Evolutionary conservation across 805 yeast species (phyloP).

Genomic region (Wickerhamiella brachini): DNA sequence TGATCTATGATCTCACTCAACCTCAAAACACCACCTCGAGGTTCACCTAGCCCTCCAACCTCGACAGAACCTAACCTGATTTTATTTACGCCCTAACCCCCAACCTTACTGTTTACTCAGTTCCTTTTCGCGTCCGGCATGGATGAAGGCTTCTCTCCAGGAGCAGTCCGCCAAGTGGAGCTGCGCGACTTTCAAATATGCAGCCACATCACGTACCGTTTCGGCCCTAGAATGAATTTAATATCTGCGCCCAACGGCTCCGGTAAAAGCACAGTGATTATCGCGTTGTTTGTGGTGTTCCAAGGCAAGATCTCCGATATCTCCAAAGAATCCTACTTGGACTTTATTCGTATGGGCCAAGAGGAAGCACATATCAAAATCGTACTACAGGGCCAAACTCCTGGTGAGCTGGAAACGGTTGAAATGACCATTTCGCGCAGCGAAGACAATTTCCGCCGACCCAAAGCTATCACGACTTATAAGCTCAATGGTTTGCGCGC

Average conservation of each 20-base stretch:
- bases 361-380: conserved; percentile 8
- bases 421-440: conserved; percentile 1
- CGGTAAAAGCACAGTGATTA: conserved; percentile 85
- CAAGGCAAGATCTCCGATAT: conserved; percentile 40
- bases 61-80: too few relatives aligned
- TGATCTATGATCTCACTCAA: too few relatives aligned
- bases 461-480: conserved; percentile 2
- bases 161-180: conserved; percentile 11
- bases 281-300: conserved; percentile 81
- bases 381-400: conserved; percentile 4
- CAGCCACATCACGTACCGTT: conserved; percentile 22
- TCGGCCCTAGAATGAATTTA: conserved; percentile 78
- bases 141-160: conserved; percentile 7
- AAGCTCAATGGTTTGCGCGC: conserved; percentile 11
- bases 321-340: conserved; percentile 29
- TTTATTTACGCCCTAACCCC: too few relatives aligned
- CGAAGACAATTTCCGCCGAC: background rate
- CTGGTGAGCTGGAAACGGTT: background rate
- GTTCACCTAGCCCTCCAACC: too few relatives aligned
- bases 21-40: too few relatives aligned
- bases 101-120: background rate
- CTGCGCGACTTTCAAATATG: conserved; percentile 17
- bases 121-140: background rate
- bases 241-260: conserved; percentile 95
- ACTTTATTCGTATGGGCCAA: conserved; percentile 12